A percentile compares a stretch with the other conserved stretches of the same genome.
Evolutionary conservation across 1,139 yeast species (phyloP).

Genomic region (Blastobotrys proliferans): DNA sequence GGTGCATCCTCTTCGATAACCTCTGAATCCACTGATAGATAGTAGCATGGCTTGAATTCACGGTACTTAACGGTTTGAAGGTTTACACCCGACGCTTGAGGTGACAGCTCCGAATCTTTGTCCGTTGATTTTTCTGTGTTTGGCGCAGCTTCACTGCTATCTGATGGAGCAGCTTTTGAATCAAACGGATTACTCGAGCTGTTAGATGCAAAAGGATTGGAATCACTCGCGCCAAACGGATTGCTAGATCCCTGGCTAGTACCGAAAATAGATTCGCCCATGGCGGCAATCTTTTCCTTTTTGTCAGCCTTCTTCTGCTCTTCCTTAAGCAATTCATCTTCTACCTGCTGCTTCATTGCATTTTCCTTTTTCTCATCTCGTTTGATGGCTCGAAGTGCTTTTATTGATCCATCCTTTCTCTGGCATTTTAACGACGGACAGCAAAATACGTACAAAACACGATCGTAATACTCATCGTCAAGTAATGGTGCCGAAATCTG

Average conservation of each 20-base stretch:
- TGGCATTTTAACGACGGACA: slow-evolving; percentile 65
- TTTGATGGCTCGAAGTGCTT: slow-evolving; percentile 69
- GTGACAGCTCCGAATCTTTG: neutral
- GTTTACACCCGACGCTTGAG: slow-evolving; percentile 1
- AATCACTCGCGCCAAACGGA: slow-evolving; percentile 20
- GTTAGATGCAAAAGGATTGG: slow-evolving; percentile 12
- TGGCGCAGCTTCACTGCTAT: slow-evolving; percentile 24
- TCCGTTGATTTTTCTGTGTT: slow-evolving; percentile 2
- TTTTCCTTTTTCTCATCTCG: slow-evolving; percentile 49
- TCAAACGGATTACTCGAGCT: slow-evolving; percentile 37
- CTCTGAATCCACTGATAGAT: slow-evolving; percentile 13
- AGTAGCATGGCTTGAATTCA: slow-evolving; percentile 10
- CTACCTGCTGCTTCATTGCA: slow-evolving; percentile 42
- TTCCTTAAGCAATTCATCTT: slow-evolving; percentile 28
- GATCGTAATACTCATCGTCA: slow-evolving; percentile 67
- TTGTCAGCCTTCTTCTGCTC: slow-evolving; percentile 19
- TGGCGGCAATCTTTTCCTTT: slow-evolving; percentile 16
- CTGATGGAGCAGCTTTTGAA: slow-evolving; percentile 1
- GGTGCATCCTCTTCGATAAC: slow-evolving; percentile 8
- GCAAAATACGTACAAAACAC: slow-evolving; percentile 74
- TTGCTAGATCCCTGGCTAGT: neutral
- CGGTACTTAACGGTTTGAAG: slow-evolving; percentile 3
- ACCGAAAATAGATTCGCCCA: slow-evolving; percentile 16
- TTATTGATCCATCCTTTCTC: slow-evolving; percentile 61
- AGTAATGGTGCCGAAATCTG: slow-evolving; percentile 76